These are phyloP conservation scores for Phytophthora pinifolia DNA, from an alignment of 352 stramenopile species.

Conservation along the genomic window DNA sequence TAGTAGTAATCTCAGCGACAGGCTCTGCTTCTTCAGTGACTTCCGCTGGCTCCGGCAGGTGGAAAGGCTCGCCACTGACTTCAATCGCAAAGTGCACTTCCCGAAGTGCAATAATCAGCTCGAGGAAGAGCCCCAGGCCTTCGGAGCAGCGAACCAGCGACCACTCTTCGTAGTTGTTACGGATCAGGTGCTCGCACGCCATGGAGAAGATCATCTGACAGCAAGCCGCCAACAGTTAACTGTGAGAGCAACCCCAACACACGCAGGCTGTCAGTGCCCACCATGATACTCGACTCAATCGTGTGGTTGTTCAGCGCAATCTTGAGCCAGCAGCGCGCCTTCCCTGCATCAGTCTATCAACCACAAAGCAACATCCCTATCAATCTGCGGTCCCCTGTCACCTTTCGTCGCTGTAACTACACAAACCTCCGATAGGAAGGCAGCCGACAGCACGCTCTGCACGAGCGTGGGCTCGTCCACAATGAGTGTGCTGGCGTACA, in stretches of 20 bases:
- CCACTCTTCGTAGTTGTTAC: slow-evolving; percentile 80
- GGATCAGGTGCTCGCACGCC: slow-evolving; percentile 70
- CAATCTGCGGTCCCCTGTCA: not conserved
- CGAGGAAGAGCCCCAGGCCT: slow-evolving; percentile 67
- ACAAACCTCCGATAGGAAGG: slow-evolving; percentile 63
- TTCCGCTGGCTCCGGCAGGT: slow-evolving; percentile 20
- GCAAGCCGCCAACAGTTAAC: slow-evolving; percentile 6
- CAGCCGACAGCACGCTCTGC: slow-evolving; percentile 66
- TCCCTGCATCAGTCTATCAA: slow-evolving; percentile 57
- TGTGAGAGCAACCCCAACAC: not conserved
- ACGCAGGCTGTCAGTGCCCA: slow-evolving; percentile 19
- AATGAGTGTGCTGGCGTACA: slow-evolving; percentile 75
- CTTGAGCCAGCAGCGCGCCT: slow-evolving; percentile 77
- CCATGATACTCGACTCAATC: slow-evolving; percentile 77
- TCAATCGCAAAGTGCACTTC: slow-evolving; percentile 72
- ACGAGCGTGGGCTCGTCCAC: slow-evolving; percentile 71
- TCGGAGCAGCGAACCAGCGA: slow-evolving; percentile 76
- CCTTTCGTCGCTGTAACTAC: too few species aligned
- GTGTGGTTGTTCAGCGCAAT: slow-evolving; percentile 78
- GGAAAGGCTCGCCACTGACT: slow-evolving; percentile 62
- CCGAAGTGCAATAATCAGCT: slow-evolving; percentile 73
- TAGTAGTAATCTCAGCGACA: slow-evolving; percentile 14
- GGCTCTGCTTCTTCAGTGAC: slow-evolving; percentile 11
- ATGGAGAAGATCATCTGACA: slow-evolving; percentile 78
- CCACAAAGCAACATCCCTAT: not conserved